Base-by-base conservation (phyloP, 2,329 filamentous ascomycete species). In the Sphaerulina populicola region DNA sequence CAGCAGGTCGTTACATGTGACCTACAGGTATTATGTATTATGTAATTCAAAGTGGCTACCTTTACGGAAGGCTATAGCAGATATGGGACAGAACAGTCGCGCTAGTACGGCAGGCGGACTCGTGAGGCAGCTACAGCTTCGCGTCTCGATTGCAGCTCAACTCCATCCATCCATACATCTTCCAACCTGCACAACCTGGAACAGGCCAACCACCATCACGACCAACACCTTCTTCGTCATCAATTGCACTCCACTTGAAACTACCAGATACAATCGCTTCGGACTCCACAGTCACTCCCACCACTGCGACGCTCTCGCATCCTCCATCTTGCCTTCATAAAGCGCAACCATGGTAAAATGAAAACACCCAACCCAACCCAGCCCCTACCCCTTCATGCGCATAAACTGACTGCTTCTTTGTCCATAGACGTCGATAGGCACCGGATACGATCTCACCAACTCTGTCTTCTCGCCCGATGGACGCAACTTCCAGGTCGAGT, bases 391-490 rank as follows among this genome's bases (percentile, higher is more conserved):
- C 30, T 46, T 44, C 42, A 47, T 47, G 43, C 47, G 27, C 39
- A 15, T 30, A 10, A 15, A 42, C 35, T 51, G 15, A 39, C 51
- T 49, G n/a, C 37, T 21, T 31, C 12, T 4, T 14, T 12, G 3
- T 11, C 15, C 3, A 39, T 21, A 98, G 93, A 98, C 93, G 68
- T 98, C 93, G 69, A 98, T 98, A 86, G 93, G 93, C 69, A 98
- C 93, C 66, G 93, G 93, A 68, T 98, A 98, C 77, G 93, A 98
- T 82, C 85, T 98, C 66, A 88, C 88, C 71, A 98, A 98, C 81
- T 97, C 93, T 68, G 94, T 97, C 77, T 98, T 97, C 79, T 97
- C 93, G 44, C 93, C 93, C 61, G 93, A 98, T 75, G 93, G 93
- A 69, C 87, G 93, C 64, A 98, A 98, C 73, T 98, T 98, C 73